Evolutionary conservation across 371 early-diverging fungal genomes (phyloP).

Genomic region (Phascolomyces articulosus): DNA sequence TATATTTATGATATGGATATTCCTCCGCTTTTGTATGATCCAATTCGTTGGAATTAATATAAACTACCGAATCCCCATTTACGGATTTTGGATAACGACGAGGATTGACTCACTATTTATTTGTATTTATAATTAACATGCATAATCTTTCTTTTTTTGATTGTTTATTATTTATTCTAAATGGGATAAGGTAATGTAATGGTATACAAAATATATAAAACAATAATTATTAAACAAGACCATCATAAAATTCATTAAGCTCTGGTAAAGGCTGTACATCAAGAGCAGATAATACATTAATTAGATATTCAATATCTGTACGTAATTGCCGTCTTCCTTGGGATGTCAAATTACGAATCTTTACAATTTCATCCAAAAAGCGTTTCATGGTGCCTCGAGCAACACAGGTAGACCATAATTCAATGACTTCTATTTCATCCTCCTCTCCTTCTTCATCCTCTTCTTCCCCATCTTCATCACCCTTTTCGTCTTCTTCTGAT

Average conservation of each 20-base stretch:
- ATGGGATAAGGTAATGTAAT: background rate
- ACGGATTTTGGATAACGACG: too few relatives aligned
- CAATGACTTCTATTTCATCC: constrained; percentile 48
- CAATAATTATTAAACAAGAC: background rate
- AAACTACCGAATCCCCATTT: too few relatives aligned
- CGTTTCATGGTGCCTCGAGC: constrained; percentile 60
- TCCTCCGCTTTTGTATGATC: background rate
- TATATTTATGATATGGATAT: background rate
- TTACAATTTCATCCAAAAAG: constrained; percentile 40
- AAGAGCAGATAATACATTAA: constrained; percentile 65
- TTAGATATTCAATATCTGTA: constrained; percentile 64
- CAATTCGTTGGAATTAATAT: background rate
- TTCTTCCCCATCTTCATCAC: constrained; percentile 6
- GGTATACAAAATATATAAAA: background rate
- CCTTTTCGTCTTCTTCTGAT: background rate
- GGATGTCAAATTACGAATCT: constrained; percentile 40
- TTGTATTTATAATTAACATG: background rate
- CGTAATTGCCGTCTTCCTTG: constrained; percentile 59
- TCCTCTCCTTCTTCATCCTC: constrained; percentile 24
- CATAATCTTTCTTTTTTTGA: background rate
- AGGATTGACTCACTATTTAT: too few relatives aligned
- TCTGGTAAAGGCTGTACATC: constrained; percentile 57
- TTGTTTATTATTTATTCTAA: too few relatives aligned
- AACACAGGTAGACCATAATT: constrained; percentile 72
- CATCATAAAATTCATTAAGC: constrained; percentile 23